phyloP scores from a whole-genome alignment of 2,329 filamentous ascomycete species.

The Purpureocillium lavendulum region DNA sequence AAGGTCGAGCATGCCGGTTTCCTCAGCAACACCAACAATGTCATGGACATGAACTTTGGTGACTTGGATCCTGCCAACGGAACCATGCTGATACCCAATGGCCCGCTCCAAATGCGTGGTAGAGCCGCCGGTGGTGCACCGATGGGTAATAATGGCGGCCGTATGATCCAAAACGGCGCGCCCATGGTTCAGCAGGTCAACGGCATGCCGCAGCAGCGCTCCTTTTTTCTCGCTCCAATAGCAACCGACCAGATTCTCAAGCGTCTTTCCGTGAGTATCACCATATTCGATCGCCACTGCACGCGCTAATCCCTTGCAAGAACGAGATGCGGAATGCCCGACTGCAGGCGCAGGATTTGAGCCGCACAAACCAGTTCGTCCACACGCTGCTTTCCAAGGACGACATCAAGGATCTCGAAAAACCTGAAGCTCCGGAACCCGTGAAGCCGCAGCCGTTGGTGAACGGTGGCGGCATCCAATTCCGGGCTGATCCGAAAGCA shows the following conservation, averaged over 20 bases:
- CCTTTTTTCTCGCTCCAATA: conserved; percentile 80
- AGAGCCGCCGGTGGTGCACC: conserved; percentile 61
- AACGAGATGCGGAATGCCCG: conserved; percentile 84
- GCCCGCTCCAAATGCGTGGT: conserved; percentile 62
- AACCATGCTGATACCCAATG: conserved; percentile 61
- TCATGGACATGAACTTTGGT: conserved; percentile 84
- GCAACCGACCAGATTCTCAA: conserved; percentile 95
- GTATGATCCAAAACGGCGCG: conserved; percentile 43
- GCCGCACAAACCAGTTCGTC: conserved; percentile 74
- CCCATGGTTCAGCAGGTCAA: conserved; percentile 43
- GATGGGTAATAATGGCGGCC: conserved; percentile 51
- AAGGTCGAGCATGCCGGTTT: conserved; percentile 94
- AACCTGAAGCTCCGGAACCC: conserved; percentile 37
- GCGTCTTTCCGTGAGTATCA: conserved; percentile 24
- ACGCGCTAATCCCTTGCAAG: too few relatives aligned
- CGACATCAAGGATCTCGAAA: conserved; percentile 49
- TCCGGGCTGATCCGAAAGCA: conserved; percentile 67
- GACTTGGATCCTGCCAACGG: conserved; percentile 79
- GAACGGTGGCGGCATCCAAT: conserved; percentile 43
- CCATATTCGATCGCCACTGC: not conserved
- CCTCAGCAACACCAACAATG: conserved; percentile 63
- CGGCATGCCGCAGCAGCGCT: conserved; percentile 63
- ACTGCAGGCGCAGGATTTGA: conserved; percentile 78
- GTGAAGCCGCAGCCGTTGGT: conserved; percentile 39
- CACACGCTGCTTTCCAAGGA: conserved; percentile 69